Conservation (phyloP, 805 yeast genomes). For the Millerozyma miso region DNA sequence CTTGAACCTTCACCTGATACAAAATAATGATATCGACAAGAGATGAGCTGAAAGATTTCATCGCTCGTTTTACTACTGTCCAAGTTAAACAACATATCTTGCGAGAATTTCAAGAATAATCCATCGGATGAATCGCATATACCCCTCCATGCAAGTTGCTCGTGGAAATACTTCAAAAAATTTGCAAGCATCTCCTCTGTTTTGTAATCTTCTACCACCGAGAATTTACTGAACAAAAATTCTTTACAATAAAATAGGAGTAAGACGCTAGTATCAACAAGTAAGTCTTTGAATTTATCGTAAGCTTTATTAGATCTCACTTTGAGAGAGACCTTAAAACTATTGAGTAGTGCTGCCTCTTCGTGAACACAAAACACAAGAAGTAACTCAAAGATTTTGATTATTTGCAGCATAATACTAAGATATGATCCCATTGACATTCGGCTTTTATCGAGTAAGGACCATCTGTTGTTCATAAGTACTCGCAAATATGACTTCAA, state of each 20-base stretch:
- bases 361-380: conserved; percentile 52
- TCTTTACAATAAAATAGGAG: conserved; percentile 34
- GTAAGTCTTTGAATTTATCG: conserved; percentile 42
- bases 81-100: conserved; percentile 46
- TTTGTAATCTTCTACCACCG: neutral
- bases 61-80: conserved; percentile 44
- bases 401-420: conserved; percentile 16
- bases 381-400: conserved; percentile 36
- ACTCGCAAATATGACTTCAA: conserved; percentile 32
- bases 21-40: conserved; percentile 71
- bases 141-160: conserved; percentile 62
- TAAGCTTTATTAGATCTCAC: conserved; percentile 41
- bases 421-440: neutral
- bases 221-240: conserved; percentile 1
- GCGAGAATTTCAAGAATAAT: conserved; percentile 54
- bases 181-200: conserved; percentile 29
- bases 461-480: conserved; percentile 32
- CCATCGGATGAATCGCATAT: conserved; percentile 69
- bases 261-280: conserved; percentile 34
- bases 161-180: conserved; percentile 61
- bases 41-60: conserved; percentile 71
- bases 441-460: conserved; percentile 7
- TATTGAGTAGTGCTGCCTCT: conserved; percentile 40
- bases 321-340: conserved; percentile 38
- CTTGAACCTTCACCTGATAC: conserved; percentile 55